Evolutionary conservation across 2,329 filamentous ascomycete genomes (phyloP).

Genomic region (Botrytis fragariae): DNA sequence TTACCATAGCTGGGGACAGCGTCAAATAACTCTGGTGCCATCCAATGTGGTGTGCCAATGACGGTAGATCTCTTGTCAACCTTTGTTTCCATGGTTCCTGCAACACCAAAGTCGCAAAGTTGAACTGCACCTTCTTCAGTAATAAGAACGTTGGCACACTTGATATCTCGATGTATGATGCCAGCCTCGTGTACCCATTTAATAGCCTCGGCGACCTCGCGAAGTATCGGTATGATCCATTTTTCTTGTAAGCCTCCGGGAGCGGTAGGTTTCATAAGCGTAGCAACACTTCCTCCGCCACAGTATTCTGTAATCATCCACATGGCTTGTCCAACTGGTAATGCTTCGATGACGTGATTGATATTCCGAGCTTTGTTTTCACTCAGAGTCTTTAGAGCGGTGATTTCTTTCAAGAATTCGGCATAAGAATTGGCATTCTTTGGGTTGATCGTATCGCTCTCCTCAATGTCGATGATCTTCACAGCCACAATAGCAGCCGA

Average conservation of each 20-base stretch:
- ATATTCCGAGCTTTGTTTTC: slow-evolving; percentile 75
- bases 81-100: slow-evolving; percentile 72
- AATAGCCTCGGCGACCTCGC: slow-evolving; percentile 64
- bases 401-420: slow-evolving; percentile 68
- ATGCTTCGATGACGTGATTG: slow-evolving; percentile 76
- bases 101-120: slow-evolving; percentile 82
- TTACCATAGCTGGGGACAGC: slow-evolving; percentile 63
- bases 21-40: slow-evolving; percentile 77
- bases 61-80: slow-evolving; percentile 76
- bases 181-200: slow-evolving; percentile 66
- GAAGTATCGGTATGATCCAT: slow-evolving; percentile 65
- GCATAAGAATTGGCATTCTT: slow-evolving; percentile 65
- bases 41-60: slow-evolving; percentile 82
- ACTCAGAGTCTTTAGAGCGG: slow-evolving; percentile 67
- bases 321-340: slow-evolving; percentile 74
- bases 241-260: slow-evolving; percentile 66
- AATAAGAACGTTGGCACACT: slow-evolving; percentile 77
- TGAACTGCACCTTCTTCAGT: slow-evolving; percentile 75
- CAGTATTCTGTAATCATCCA: slow-evolving; percentile 90
- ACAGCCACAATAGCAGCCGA: slow-evolving; percentile 60
- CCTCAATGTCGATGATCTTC: slow-evolving; percentile 83
- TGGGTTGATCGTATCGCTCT: slow-evolving; percentile 65
- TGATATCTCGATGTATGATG: slow-evolving; percentile 70
- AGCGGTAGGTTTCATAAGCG: slow-evolving; percentile 65
- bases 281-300: slow-evolving; percentile 78